Conservation (phyloP, 768 basidiomycete genomes). For the Piloderma croceum region DNA sequence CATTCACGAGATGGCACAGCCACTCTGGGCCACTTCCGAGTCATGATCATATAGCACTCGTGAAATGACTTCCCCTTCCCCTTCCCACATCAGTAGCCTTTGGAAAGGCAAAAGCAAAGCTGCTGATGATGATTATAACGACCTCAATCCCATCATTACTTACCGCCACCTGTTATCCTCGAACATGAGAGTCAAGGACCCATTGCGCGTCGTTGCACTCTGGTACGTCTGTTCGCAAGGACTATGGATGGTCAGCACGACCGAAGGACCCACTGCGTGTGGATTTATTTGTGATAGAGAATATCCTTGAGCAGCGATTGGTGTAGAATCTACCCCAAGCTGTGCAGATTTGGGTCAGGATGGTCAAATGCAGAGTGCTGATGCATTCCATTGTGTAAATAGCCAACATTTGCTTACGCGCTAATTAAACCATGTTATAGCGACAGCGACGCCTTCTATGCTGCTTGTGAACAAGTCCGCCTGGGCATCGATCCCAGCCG, state of each 20-base stretch:
- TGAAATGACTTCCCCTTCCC: slow-evolving; percentile 12
- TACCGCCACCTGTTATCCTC: slow-evolving; percentile 73
- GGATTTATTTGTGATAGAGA: no score
- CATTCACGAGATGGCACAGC: no score
- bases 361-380: no score
- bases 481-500: slow-evolving; percentile 54
- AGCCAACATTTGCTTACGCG: neutral
- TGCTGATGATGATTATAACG: slow-evolving; percentile 43
- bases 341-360: no score
- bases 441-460: slow-evolving; percentile 50
- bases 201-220: slow-evolving; percentile 79
- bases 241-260: no score
- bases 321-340: no score
- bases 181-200: slow-evolving; percentile 65
- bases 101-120: slow-evolving; percentile 59
- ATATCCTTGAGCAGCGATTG: no score
- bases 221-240: no score
- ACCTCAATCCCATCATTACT: slow-evolving; percentile 64
- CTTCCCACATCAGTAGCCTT: slow-evolving; percentile 13
- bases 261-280: no score
- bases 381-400: slow-evolving; percentile 58
- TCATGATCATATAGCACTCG: no score
- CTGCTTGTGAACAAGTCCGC: slow-evolving; percentile 80
- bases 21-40: no score
- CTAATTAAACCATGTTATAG: slow-evolving; percentile 3